Evolutionary conservation across 441 rosid genomes (phyloP).

Genomic region (Biscutella laevigata): DNA sequence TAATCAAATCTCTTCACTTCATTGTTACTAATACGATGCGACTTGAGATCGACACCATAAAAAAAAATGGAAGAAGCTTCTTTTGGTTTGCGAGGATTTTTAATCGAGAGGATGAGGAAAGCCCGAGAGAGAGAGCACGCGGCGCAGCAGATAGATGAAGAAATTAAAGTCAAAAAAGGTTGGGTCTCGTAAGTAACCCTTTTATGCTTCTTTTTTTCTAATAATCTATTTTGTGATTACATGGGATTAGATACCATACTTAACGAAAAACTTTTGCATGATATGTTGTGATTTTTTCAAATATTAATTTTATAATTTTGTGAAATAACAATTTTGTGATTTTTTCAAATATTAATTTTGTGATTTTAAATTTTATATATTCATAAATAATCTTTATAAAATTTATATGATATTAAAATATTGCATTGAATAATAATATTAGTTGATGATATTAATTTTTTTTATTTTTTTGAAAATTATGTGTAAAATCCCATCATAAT

Average conservation of each 20-base stretch:
- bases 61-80: not conserved
- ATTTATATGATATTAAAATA: no score
- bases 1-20: constrained; percentile 6
- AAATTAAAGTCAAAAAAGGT: not conserved
- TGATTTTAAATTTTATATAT: no score
- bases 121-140: constrained; percentile 10
- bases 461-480: no score
- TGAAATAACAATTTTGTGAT: no score
- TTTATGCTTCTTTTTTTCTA: not conserved
- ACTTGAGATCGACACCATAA: constrained; percentile 7
- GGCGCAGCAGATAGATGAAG: constrained; percentile 20
- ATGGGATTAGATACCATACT: not conserved
- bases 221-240: not conserved
- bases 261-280: no score
- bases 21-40: not conserved
- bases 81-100: not conserved
- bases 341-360: no score
- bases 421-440: no score
- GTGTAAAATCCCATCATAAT: no score
- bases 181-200: constrained; percentile 2
- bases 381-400: no score
- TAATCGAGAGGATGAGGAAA: not conserved
- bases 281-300: no score
- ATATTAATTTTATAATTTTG: no score
- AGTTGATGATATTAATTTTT: no score